Percentiles rank a stretch among this genome's conserved stretches.
Evolutionary conservation across 805 yeast genomes (phyloP).

Genomic region (Lipomyces starkeyi): DNA sequence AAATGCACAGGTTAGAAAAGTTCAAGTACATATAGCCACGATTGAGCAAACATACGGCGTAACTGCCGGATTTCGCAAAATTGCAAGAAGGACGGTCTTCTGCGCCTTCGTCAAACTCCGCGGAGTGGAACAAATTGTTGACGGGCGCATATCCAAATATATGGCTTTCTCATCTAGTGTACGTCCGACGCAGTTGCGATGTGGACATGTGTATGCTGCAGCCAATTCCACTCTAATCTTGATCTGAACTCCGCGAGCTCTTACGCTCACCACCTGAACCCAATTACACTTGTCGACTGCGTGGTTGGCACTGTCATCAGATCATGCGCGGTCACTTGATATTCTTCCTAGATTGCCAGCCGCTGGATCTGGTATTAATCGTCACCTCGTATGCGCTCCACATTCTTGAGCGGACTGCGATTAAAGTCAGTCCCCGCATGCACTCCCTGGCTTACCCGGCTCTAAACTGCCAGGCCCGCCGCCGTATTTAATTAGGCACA

Average conservation of each 20-base stretch:
- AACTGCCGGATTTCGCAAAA: constrained; percentile 6
- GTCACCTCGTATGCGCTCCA: too few species aligned
- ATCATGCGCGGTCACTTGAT: not conserved
- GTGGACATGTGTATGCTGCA: not conserved
- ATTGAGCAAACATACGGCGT: not conserved
- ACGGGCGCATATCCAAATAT: not conserved
- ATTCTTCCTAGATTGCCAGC: too few species aligned
- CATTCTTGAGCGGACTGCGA: too few species aligned
- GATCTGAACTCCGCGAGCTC: not conserved
- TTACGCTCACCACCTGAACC: not conserved
- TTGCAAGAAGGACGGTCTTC: not conserved
- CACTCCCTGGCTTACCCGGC: too few species aligned
- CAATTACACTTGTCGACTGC: not conserved
- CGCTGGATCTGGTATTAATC: too few species aligned
- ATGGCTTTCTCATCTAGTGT: not conserved
- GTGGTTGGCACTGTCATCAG: not conserved
- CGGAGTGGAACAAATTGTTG: not conserved
- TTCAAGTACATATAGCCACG: not conserved
- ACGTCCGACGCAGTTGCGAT: not conserved
- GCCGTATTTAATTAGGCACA: too few species aligned
- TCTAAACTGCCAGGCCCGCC: too few species aligned
- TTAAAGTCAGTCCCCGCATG: too few species aligned
- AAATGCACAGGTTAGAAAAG: not conserved
- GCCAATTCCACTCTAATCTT: not conserved
- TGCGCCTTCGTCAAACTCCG: not conserved